phyloP scores from a whole-genome alignment of 2,329 filamentous ascomycete species.

The Aspergillus tamarii region DNA sequence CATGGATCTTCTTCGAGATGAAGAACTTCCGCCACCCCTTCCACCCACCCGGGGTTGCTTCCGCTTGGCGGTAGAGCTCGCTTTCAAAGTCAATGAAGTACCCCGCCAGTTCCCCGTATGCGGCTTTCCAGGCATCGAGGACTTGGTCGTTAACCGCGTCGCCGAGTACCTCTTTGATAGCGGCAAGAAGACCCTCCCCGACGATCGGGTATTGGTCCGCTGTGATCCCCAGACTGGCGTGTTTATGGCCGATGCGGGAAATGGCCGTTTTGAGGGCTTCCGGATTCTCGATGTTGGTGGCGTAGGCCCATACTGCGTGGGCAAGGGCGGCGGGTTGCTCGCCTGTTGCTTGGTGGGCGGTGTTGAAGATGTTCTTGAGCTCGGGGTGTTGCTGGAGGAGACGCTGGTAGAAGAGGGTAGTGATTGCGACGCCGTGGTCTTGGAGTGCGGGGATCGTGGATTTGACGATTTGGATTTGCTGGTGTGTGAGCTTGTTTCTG shows the following conservation, averaged over 20 bases:
- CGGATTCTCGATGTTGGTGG: slow-evolving; percentile 69
- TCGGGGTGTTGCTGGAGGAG: slow-evolving; percentile 65
- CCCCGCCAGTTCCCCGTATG: slow-evolving; percentile 70
- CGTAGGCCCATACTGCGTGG: slow-evolving; percentile 68
- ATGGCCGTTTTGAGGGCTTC: slow-evolving; percentile 57
- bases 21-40: slow-evolving; percentile 66
- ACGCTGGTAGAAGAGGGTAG: slow-evolving; percentile 67
- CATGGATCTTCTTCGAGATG: slow-evolving; percentile 63
- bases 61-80: slow-evolving; percentile 56
- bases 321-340: slow-evolving; percentile 72
- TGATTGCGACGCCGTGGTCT: slow-evolving; percentile 67
- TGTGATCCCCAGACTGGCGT: slow-evolving; percentile 67
- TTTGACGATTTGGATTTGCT: slow-evolving; percentile 65
- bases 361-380: slow-evolving; percentile 70
- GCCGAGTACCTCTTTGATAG: slow-evolving; percentile 69
- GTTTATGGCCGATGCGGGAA: slow-evolving; percentile 74
- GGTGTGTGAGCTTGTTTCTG: slow-evolving; percentile 52
- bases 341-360: slow-evolving; percentile 67
- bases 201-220: slow-evolving; percentile 72
- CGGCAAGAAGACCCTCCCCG: slow-evolving; percentile 65
- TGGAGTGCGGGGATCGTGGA: slow-evolving; percentile 68
- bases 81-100: slow-evolving; percentile 68
- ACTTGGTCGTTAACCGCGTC: slow-evolving; percentile 66
- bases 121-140: slow-evolving; percentile 67
- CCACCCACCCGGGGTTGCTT: slow-evolving; percentile 51